Percentiles rank a stretch among this genome's conserved stretches.
Evolutionary conservation across 164 flowering plant species (phyloP).

Genomic region (Magnolia changhungtana): DNA sequence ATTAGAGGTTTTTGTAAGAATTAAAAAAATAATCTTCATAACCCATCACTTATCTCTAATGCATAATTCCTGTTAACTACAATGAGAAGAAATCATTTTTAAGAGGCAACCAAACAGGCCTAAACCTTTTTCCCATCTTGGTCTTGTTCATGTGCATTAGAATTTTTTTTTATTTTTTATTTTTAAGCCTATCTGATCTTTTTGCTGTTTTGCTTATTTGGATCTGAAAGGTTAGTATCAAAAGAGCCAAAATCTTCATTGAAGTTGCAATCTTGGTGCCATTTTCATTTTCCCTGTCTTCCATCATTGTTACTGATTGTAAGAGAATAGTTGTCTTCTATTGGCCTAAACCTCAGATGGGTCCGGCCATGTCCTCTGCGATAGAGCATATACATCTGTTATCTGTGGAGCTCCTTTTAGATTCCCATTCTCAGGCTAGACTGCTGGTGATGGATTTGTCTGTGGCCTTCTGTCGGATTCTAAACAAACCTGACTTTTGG

Average conservation of each 20-base stretch:
- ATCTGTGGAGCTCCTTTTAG: constrained; percentile 63
- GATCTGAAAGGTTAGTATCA: constrained; percentile 18
- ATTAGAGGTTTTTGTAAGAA: too few relatives aligned
- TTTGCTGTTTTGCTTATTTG: neutral
- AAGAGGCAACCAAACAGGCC: too few relatives aligned
- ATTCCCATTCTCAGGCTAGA: constrained; percentile 57
- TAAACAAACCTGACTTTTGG: constrained; percentile 84
- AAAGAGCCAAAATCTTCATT: constrained; percentile 28
- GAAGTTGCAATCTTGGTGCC: constrained; percentile 28
- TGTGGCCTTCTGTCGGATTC: constrained; percentile 81
- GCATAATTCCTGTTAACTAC: too few relatives aligned
- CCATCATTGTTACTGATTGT: constrained; percentile 86
- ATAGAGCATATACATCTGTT: constrained; percentile 77
- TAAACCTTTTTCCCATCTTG: too few relatives aligned
- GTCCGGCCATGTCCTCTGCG: constrained; percentile 70
- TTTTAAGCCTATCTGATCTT: neutral
- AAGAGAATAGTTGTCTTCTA: constrained; percentile 83
- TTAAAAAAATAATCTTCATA: too few relatives aligned
- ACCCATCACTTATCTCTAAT: too few relatives aligned
- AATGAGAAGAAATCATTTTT: too few relatives aligned
- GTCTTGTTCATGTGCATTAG: too few relatives aligned
- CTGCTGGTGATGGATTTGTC: constrained; percentile 89
- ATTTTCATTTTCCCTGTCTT: constrained; percentile 61
- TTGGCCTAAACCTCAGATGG: constrained; percentile 76
- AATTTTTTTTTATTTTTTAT: neutral